phyloP scores from a whole-genome alignment of 208 protist genomes.

The Acanthamoeba triangularis region DNA sequence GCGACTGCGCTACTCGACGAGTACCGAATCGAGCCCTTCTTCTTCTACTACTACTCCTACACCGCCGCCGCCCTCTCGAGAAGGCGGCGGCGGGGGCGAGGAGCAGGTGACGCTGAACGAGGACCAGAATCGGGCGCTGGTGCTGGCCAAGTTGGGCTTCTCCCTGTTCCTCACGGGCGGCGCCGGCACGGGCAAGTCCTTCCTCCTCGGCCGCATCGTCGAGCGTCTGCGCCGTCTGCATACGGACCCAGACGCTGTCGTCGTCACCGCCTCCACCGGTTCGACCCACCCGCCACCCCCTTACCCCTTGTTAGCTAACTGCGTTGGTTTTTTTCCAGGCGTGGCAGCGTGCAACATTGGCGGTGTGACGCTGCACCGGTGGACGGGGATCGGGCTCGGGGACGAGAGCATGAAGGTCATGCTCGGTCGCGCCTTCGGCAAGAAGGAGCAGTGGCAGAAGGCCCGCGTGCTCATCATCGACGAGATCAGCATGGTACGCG shows the following conservation, averaged over 20 bases:
- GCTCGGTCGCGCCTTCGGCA: not conserved
- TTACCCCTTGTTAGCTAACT: too few species aligned
- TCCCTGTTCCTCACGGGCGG: slow-evolving; percentile 86
- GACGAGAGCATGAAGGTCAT: not conserved
- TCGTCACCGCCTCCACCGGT: slow-evolving; percentile 78
- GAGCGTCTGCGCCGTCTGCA: not conserved
- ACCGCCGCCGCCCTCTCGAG: too few species aligned
- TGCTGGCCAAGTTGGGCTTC: slow-evolving; percentile 22
- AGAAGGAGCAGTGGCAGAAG: slow-evolving; percentile 56
- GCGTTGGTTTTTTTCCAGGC: too few species aligned
- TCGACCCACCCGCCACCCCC: too few species aligned
- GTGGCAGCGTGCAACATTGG: slow-evolving; percentile 86
- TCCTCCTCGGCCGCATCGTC: slow-evolving; percentile 83
- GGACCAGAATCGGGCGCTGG: slow-evolving; percentile 61
- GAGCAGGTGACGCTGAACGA: slow-evolving; percentile 11
- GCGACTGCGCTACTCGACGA: too few species aligned
- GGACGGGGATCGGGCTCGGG: slow-evolving; percentile 81
- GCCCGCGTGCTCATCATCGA: slow-evolving; percentile 68
- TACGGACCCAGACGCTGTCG: not conserved
- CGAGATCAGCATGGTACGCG: slow-evolving; percentile 58
- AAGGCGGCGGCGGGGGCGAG: too few species aligned
- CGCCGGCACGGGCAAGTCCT: slow-evolving; percentile 89
- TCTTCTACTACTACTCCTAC: too few species aligned
- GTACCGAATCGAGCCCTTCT: too few species aligned
- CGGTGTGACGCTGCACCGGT: slow-evolving; percentile 85